A percentile compares a stretch with the other conserved stretches of the same genome.
phyloP scores from a whole-genome alignment of 1,284 basidiomycete species.

The Thelephora terrestris region DNA sequence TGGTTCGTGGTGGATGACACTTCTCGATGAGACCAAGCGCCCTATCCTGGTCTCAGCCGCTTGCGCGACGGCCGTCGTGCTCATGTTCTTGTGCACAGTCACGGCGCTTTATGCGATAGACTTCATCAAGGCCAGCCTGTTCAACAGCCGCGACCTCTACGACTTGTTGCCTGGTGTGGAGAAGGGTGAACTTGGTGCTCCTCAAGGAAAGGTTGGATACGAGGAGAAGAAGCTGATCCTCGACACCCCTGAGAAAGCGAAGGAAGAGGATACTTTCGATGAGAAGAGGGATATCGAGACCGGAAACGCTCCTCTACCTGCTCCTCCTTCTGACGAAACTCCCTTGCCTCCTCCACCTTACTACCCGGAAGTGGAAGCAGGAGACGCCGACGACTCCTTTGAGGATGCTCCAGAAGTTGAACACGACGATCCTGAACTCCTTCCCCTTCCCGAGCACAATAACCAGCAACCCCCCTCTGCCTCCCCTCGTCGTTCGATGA shows the following conservation, averaged over 20 bases:
- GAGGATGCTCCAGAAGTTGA: constrained; percentile 10
- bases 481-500: constrained; percentile 17
- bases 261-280: background rate
- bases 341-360: background rate
- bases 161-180: constrained; percentile 25
- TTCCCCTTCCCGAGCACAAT: constrained; percentile 18
- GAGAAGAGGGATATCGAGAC: constrained; percentile 6
- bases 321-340: too few species aligned
- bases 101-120: constrained; percentile 26
- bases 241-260: background rate
- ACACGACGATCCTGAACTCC: constrained; percentile 21
- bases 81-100: constrained; percentile 27
- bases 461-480: constrained; percentile 16
- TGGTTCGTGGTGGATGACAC: too few species aligned
- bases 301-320: too few species aligned
- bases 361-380: constrained; percentile 19
- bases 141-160: constrained; percentile 24
- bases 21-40: too few species aligned
- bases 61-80: constrained; percentile 18
- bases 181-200: constrained; percentile 11
- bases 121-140: constrained; percentile 21
- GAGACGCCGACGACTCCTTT: constrained; percentile 27
- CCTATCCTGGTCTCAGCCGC: too few species aligned
- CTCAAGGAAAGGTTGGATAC: background rate
- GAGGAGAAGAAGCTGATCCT: constrained; percentile 2